These are phyloP conservation scores for Rutstroemia sp. DNA, from an alignment of 2,329 filamentous ascomycete genomes.

Conservation along the genomic window DNA sequence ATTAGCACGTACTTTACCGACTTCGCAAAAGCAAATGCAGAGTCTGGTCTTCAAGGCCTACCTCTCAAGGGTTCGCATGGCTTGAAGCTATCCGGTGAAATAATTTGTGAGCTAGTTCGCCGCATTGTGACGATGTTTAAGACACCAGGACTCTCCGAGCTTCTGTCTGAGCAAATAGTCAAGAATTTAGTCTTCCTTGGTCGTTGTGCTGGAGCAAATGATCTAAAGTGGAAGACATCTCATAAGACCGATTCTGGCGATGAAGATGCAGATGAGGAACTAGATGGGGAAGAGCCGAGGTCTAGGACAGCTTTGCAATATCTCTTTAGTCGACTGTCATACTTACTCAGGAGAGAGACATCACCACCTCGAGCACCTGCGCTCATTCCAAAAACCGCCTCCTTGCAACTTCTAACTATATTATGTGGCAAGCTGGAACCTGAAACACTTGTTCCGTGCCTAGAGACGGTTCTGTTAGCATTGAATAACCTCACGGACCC, in stretches of 20 bases:
- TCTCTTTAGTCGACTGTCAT: constrained; percentile 70
- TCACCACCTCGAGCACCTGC: constrained; percentile 52
- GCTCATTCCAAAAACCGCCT: constrained; percentile 66
- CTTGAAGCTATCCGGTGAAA: constrained; percentile 55
- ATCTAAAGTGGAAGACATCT: constrained; percentile 37
- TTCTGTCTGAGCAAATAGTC: constrained; percentile 69
- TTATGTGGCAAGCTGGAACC: constrained; percentile 55
- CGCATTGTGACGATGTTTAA: constrained; percentile 48
- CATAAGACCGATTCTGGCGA: constrained; percentile 32
- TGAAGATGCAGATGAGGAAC: constrained; percentile 35
- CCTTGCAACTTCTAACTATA: constrained; percentile 66
- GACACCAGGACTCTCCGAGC: constrained; percentile 58
- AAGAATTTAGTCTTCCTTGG: constrained; percentile 81
- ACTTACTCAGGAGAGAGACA: constrained; percentile 70
- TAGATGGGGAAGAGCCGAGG: not conserved
- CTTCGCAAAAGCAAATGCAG: constrained; percentile 58
- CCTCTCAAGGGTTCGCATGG: constrained; percentile 65
- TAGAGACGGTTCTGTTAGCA: constrained; percentile 58
- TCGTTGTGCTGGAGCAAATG: constrained; percentile 53
- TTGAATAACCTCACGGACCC: constrained; percentile 81
- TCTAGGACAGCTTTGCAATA: constrained; percentile 55
- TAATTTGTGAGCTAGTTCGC: constrained; percentile 53
- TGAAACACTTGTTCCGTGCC: constrained; percentile 50
- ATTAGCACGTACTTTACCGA: constrained; percentile 73
- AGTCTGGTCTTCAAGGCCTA: constrained; percentile 43